Base-by-base conservation (phyloP, 2,329 filamentous ascomycete species). In the Penicillium sp. region DNA sequence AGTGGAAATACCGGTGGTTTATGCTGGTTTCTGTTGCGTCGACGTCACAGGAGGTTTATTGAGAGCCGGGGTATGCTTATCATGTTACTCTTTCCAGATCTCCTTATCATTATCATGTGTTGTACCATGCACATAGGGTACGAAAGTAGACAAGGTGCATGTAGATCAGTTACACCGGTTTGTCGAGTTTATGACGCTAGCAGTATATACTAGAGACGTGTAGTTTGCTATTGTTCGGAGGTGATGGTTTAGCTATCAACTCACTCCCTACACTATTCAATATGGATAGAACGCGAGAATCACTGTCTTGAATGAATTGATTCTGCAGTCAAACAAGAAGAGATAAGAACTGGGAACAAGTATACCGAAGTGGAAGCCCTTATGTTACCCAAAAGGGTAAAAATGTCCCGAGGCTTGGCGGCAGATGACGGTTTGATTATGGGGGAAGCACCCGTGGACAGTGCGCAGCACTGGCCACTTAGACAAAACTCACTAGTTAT, bases 381-480 rank as follows among this genome's bases (percentile, higher is more conserved):
- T 39, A 48, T 44, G 56, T 67, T 72, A 57, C 70, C 68, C 35
- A 49, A 67, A 68, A 60, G 23, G 69, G 71, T 57, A 69, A 73
- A 73, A 71, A 58, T 67, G 60, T 72, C 71, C 71, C 64, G 61
- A 42, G 19, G 45, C 55, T 59, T 60, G 57, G 57, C 59, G 38
- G 45, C 48, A 56, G 39, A 6, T 55, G 53, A 42, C 29, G 25
- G 27, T 33, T 35, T 23, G 19, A 19, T 19, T 47, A 27, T 47
- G 39, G 50, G 49, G 27, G 27, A 51, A 33, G 50, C 41, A 27
- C 39, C 50, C 6, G 17, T 36, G 39, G 39, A 52, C 39, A 53
- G 29, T 36, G 50, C 39, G 19, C 41, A 53, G 38, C 50, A 33
- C 49, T n/a, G 25, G 25, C 31, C 21, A 19, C 23, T 23, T 8